phyloP scores from a whole-genome alignment of 2,329 filamentous ascomycete species.

The Dactylonectria macrodidyma region DNA sequence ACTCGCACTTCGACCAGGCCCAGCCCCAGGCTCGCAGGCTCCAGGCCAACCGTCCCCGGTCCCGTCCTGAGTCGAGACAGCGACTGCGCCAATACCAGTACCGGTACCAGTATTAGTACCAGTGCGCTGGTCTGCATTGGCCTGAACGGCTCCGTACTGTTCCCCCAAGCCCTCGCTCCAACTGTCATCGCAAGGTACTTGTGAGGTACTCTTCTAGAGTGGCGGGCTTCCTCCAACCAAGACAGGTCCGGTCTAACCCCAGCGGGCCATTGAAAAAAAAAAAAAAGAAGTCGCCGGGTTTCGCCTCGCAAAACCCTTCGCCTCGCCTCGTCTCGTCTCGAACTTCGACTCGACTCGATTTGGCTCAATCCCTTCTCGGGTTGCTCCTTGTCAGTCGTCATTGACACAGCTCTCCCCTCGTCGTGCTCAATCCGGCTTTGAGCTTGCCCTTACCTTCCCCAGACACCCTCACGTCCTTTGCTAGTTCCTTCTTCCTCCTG shows the following conservation, averaged over 20 bases:
- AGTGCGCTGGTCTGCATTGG: constrained; percentile 6
- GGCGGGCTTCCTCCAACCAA: constrained; percentile 35
- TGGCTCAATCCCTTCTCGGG: constrained; percentile 36
- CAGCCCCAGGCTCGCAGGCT: neutral
- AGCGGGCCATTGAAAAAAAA: constrained; percentile 45
- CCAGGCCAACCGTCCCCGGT: constrained; percentile 15
- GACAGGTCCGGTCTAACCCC: constrained; percentile 27
- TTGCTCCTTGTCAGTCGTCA: constrained; percentile 23
- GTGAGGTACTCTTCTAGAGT: constrained; percentile 25
- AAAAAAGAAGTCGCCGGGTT: constrained; percentile 38
- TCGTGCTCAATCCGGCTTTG: neutral
- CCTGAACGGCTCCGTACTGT: constrained; percentile 20
- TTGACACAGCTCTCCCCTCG: neutral
- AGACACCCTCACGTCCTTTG: constrained; percentile 22
- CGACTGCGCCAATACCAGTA: constrained; percentile 14
- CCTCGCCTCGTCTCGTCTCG: constrained; percentile 32
- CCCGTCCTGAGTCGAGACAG: constrained; percentile 4
- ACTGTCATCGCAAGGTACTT: too few species aligned
- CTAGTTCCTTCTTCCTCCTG: constrained; percentile 30
- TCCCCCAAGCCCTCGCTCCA: constrained; percentile 10
- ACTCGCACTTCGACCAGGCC: constrained; percentile 3
- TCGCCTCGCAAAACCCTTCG: constrained; percentile 39
- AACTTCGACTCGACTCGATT: constrained; percentile 35
- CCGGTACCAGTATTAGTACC: neutral
- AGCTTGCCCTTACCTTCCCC: constrained; percentile 2